A percentile compares a stretch with the other conserved stretches of the same genome.
Conservation (phyloP, 164 flowering plant species). For the Stephania japonica region DNA sequence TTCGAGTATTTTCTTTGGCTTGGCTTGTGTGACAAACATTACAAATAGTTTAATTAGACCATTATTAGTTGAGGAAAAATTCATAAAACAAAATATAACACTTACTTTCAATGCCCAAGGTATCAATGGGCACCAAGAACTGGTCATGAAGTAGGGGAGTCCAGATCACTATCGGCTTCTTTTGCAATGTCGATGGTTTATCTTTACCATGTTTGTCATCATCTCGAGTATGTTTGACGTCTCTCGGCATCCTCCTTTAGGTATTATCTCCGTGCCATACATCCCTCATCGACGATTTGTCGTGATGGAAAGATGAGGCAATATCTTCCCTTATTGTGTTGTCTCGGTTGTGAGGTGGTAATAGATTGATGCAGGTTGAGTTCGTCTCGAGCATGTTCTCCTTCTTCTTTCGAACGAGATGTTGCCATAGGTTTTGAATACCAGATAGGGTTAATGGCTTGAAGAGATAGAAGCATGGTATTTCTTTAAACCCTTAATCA, state of each 20-base stretch:
- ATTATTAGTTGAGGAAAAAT: neutral
- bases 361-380: neutral
- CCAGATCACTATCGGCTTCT: conserved; percentile 4
- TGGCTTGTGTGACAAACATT: conserved; percentile 1
- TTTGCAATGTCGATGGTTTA: neutral
- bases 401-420: neutral
- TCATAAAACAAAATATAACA: neutral
- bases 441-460: neutral
- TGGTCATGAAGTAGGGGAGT: neutral
- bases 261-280: too few relatives aligned
- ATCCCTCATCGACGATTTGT: too few relatives aligned
- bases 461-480: too few relatives aligned
- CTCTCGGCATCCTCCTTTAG: neutral
- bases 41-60: neutral
- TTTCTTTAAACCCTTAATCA: conserved; percentile 6
- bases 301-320: too few relatives aligned
- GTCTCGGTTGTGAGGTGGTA: neutral
- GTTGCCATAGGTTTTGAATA: conserved; percentile 9
- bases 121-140: conserved; percentile 2
- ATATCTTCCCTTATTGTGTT: too few relatives aligned
- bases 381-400: neutral
- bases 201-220: too few relatives aligned
- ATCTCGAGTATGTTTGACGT: neutral
- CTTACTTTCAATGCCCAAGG: conserved; percentile 6
- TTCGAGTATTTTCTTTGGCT: conserved; percentile 7